Conservation (phyloP, 805 yeast genomes). For the Wickerhamomyces rabaulensis region DNA sequence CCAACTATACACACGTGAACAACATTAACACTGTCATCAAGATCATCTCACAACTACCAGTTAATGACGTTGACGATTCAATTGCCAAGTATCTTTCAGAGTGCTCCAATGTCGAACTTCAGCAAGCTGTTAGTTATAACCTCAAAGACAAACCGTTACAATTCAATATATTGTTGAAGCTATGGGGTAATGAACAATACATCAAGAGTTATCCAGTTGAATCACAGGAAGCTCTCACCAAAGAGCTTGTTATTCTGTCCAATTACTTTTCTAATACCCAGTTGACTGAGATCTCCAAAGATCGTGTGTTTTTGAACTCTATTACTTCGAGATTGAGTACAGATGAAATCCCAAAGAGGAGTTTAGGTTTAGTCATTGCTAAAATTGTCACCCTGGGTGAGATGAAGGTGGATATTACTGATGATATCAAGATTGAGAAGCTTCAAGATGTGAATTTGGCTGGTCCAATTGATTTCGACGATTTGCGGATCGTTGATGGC, state of each 20-base stretch:
- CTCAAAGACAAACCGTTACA: conserved; percentile 5
- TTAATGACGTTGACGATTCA: conserved; percentile 5
- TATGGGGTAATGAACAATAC: conserved; percentile 33
- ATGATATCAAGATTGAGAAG: conserved; percentile 9
- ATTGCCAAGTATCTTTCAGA: conserved; percentile 5
- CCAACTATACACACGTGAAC: not conserved
- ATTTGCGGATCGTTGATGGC: conserved; percentile 10
- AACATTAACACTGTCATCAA: conserved; percentile 9
- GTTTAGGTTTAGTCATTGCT: conserved; percentile 54
- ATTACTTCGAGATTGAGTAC: conserved; percentile 54
- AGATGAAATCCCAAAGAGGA: conserved; percentile 37
- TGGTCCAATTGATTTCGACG: conserved; percentile 9
- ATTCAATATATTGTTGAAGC: conserved; percentile 9
- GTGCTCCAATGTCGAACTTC: conserved; percentile 6
- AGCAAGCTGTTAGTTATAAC: conserved; percentile 7
- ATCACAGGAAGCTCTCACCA: conserved; percentile 45
- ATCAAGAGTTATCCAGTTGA: conserved; percentile 36
- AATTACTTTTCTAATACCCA: conserved; percentile 19
- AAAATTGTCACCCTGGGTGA: conserved; percentile 34
- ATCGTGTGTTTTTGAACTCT: conserved; percentile 38
- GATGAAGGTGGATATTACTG: conserved; percentile 26
- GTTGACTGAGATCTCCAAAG: conserved; percentile 28
- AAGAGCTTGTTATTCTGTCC: conserved; percentile 36
- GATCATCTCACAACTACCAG: conserved; percentile 8
- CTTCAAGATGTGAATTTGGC: conserved; percentile 2